Evolutionary conservation across 768 basidiomycete genomes (phyloP).

Genomic region (Tephrocybe sp.): DNA sequence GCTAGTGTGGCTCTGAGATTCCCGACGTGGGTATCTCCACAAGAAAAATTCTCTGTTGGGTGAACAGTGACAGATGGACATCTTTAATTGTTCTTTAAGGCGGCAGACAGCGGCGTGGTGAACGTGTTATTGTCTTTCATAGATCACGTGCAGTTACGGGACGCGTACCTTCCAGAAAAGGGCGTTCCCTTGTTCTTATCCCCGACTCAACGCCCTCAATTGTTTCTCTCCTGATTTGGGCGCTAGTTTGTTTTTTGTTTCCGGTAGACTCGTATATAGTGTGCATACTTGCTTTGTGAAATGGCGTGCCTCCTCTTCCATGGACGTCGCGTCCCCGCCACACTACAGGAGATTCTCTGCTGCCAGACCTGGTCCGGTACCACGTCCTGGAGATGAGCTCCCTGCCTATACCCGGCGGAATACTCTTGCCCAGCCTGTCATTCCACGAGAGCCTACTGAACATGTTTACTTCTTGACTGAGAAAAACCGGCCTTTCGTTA

Average conservation of each 20-base stretch:
- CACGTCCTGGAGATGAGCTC: conserved; percentile 41
- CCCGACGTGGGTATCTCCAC: too few species aligned
- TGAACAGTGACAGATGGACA: not conserved
- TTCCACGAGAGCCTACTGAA: conserved; percentile 44
- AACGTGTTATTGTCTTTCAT: conserved; percentile 14
- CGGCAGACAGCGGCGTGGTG: not conserved
- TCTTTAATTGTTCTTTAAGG: conserved; percentile 7
- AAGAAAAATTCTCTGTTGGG: not conserved
- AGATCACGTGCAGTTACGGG: conserved; percentile 10
- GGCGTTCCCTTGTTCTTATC: conserved; percentile 15
- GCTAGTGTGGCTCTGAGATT: too few species aligned
- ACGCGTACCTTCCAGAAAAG: not conserved
- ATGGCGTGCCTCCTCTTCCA: conserved; percentile 20
- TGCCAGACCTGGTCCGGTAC: conserved; percentile 46
- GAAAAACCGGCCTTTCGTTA: conserved; percentile 41
- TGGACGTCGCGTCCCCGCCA: conserved; percentile 49
- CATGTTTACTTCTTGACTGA: conserved; percentile 42
- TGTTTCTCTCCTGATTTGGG: conserved; percentile 18
- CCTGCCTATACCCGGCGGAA: conserved; percentile 48
- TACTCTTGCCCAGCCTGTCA: conserved; percentile 37
- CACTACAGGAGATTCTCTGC: conserved; percentile 47
- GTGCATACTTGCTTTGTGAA: not conserved
- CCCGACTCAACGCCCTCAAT: conserved; percentile 18
- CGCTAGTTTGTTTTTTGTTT: conserved; percentile 27
- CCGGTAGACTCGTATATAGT: conserved; percentile 15